These are phyloP conservation scores for Alternaria consortialis DNA, from an alignment of 2,329 filamentous ascomycete species.

Conservation along the genomic window DNA sequence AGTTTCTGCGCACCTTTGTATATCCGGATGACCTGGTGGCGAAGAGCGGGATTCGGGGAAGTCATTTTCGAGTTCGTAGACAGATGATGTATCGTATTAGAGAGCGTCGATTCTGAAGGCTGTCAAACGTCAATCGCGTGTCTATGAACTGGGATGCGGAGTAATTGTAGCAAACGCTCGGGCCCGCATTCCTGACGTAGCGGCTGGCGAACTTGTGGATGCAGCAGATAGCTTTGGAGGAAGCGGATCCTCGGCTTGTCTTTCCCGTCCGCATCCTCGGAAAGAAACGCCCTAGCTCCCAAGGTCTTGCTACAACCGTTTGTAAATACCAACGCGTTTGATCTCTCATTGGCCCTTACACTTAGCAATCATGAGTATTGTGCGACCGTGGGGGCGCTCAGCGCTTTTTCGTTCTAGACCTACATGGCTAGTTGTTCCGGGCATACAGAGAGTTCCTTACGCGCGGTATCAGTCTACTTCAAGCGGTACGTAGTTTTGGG, in stretches of 20 bases:
- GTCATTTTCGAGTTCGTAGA: constrained; percentile 27
- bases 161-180: constrained; percentile 8
- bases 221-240: constrained; percentile 1
- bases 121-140: neutral
- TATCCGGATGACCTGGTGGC: constrained; percentile 80
- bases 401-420: constrained; percentile 12
- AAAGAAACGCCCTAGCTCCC: neutral
- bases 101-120: neutral
- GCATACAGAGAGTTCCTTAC: constrained; percentile 1
- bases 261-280: constrained; percentile 1
- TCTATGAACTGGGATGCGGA: neutral
- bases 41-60: constrained; percentile 65
- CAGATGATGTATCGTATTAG: neutral
- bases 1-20: constrained; percentile 75
- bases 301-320: constrained; percentile 1
- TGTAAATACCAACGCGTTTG: neutral
- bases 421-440: neutral
- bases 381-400: constrained; percentile 31
- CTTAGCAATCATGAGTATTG: constrained; percentile 13
- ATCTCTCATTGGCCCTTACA: neutral
- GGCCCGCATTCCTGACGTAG: constrained; percentile 10
- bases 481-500: constrained; percentile 8
- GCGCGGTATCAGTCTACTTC: constrained; percentile 12
- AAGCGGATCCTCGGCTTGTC: constrained; percentile 9
- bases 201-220: neutral